Conservation (phyloP, 2,329 filamentous ascomycete species). For the Botrytis sinoallii region DNA sequence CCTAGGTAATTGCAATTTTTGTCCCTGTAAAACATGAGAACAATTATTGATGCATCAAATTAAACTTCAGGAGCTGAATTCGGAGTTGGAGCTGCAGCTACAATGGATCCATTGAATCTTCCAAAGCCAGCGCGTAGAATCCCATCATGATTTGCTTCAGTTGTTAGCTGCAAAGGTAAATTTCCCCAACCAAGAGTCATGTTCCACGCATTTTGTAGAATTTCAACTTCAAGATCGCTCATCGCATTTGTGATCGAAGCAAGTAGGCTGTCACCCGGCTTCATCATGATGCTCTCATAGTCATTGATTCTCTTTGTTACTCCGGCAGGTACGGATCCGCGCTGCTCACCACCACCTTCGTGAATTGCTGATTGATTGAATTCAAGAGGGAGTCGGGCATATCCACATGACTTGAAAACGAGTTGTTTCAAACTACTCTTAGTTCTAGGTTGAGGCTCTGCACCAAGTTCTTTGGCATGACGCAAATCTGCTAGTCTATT, state of each 20-base stretch:
- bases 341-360: slow-evolving; percentile 1
- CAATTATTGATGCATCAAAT: neutral
- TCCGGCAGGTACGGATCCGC: slow-evolving; percentile 20
- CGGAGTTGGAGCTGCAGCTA: slow-evolving; percentile 12
- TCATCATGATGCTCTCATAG: slow-evolving; percentile 36
- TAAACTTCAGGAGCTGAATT: neutral
- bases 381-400: slow-evolving; percentile 34
- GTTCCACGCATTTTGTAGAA: slow-evolving; percentile 33
- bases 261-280: slow-evolving; percentile 29
- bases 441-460: slow-evolving; percentile 27
- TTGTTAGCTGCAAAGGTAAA: neutral
- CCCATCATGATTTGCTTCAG: slow-evolving; percentile 31
- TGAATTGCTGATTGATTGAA: slow-evolving; percentile 33
- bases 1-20: neutral
- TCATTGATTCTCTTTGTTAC: slow-evolving; percentile 31
- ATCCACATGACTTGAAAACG: slow-evolving; percentile 36
- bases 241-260: slow-evolving; percentile 34
- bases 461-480: slow-evolving; percentile 37
- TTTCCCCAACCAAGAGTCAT: slow-evolving; percentile 31
- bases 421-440: slow-evolving; percentile 29
- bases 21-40: neutral
- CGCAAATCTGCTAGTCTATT: slow-evolving; percentile 43
- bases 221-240: slow-evolving; percentile 23
- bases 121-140: slow-evolving; percentile 29
- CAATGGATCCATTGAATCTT: slow-evolving; percentile 34